phyloP scores from a whole-genome alignment of 192 early-diverging fungal genomes.

The Piromyces sp. region DNA sequence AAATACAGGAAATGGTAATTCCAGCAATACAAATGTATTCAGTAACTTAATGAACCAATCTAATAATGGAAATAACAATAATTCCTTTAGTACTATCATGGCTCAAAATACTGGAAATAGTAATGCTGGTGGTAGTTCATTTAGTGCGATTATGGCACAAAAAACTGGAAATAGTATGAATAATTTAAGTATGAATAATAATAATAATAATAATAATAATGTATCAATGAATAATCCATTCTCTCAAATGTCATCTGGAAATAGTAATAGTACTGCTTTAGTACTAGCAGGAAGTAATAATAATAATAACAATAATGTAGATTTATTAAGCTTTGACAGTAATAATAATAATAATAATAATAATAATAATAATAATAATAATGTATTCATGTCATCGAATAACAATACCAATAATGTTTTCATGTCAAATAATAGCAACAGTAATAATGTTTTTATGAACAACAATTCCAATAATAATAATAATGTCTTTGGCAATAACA shows the following conservation, averaged over 20 bases:
- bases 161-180: background rate
- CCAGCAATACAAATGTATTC: background rate
- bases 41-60: background rate
- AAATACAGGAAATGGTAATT: background rate
- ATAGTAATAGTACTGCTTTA: background rate
- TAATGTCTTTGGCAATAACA: background rate
- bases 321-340: background rate
- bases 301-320: background rate
- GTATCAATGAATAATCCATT: background rate
- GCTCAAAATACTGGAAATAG: background rate
- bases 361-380: background rate
- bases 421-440: background rate
- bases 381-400: too few relatives aligned
- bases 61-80: background rate
- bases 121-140: background rate
- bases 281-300: background rate
- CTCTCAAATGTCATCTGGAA: background rate
- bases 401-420: background rate
- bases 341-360: background rate
- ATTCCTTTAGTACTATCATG: background rate
- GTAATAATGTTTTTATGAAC: background rate
- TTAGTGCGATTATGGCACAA: background rate
- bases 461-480: background rate
- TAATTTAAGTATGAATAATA: background rate
- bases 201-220: background rate